These are phyloP conservation scores for Aspergillus sp. DNA, from an alignment of 2,329 filamentous ascomycete species.

Conservation along the genomic window DNA sequence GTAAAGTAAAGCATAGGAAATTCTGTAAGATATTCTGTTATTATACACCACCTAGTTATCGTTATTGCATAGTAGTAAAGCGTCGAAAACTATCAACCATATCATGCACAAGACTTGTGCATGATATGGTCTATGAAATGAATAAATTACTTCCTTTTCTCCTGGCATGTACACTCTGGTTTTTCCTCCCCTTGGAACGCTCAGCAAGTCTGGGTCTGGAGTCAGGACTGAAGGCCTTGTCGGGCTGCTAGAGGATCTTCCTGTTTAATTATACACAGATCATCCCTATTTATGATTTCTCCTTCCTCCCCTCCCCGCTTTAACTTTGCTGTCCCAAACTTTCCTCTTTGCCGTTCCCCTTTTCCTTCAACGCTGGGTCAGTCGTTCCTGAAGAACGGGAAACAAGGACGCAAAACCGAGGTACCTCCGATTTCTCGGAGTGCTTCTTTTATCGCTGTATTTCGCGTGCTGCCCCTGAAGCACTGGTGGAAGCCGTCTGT, in stretches of 20 bases:
- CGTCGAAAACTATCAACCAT: too few species aligned
- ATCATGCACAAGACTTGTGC: too few species aligned
- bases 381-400: slow-evolving; percentile 1
- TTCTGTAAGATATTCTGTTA: too few species aligned
- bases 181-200: slow-evolving; percentile 6
- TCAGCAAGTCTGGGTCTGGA: not conserved
- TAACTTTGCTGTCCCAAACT: not conserved
- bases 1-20: not conserved
- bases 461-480: slow-evolving; percentile 13
- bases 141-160: not conserved
- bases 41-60: too few species aligned
- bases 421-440: not conserved
- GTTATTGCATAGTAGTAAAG: too few species aligned
- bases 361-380: slow-evolving; percentile 1
- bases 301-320: slow-evolving; percentile 9
- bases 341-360: not conserved
- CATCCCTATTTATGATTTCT: slow-evolving; percentile 8
- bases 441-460: not conserved
- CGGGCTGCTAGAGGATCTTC: slow-evolving; percentile 4
- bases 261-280: slow-evolving; percentile 8
- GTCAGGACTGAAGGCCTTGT: not conserved
- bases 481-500: slow-evolving; percentile 10
- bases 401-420: slow-evolving; percentile 1
- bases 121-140: not conserved
- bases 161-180: not conserved